Evolutionary conservation across 2,329 filamentous ascomycete species (phyloP).

Genomic region (Lasiodiplodia sp.): DNA sequence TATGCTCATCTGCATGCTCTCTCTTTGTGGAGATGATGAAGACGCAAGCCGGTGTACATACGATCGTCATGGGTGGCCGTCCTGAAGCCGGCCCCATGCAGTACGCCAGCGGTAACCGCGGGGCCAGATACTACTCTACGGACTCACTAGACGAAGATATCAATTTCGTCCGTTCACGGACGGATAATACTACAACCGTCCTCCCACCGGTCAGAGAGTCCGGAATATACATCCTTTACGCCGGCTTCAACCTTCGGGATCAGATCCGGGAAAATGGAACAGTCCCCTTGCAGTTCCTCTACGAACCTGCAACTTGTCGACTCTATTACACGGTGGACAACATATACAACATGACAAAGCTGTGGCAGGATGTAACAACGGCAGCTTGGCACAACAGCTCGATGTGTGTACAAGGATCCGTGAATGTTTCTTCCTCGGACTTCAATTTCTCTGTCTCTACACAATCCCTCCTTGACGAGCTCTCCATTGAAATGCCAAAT

Average conservation of each 20-base stretch:
- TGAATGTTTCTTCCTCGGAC: neutral
- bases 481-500: neutral
- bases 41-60: slow-evolving; percentile 57
- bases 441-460: neutral
- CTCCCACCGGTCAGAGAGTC: slow-evolving; percentile 25
- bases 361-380: slow-evolving; percentile 46
- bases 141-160: slow-evolving; percentile 46
- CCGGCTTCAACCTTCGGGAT: slow-evolving; percentile 47
- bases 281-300: slow-evolving; percentile 47
- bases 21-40: slow-evolving; percentile 60
- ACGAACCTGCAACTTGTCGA: slow-evolving; percentile 49
- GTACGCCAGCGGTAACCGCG: slow-evolving; percentile 66
- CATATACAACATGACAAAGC: slow-evolving; percentile 45
- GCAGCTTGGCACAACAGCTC: slow-evolving; percentile 42
- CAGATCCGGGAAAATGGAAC: slow-evolving; percentile 44
- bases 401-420: slow-evolving; percentile 44
- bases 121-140: slow-evolving; percentile 48
- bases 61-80: slow-evolving; percentile 64
- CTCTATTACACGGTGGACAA: slow-evolving; percentile 48
- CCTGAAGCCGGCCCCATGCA: slow-evolving; percentile 63
- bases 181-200: slow-evolving; percentile 31
- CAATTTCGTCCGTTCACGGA: neutral
- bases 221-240: slow-evolving; percentile 34
- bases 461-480: neutral
- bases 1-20: slow-evolving; percentile 64